phyloP scores from a whole-genome alignment of 2,329 filamentous ascomycete genomes.

The Clonostachys rosea region DNA sequence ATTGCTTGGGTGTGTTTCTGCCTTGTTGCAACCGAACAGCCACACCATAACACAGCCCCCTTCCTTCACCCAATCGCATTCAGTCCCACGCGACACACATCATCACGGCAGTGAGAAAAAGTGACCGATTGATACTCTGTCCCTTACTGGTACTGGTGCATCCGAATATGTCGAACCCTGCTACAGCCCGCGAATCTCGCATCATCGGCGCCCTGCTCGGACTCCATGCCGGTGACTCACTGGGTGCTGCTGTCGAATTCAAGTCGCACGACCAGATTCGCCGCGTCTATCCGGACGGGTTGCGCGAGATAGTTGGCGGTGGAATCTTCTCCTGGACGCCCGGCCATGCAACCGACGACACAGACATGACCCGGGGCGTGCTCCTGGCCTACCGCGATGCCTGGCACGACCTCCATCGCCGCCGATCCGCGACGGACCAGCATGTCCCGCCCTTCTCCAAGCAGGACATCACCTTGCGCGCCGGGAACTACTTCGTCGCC shows the following conservation, averaged over 20 bases:
- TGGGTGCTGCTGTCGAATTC: constrained; percentile 42
- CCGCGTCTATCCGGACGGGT: constrained; percentile 22
- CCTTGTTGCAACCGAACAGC: too few relatives aligned
- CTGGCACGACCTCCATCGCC: neutral
- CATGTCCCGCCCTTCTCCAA: neutral
- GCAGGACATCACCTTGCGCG: constrained; percentile 7
- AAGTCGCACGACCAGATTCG: constrained; percentile 21
- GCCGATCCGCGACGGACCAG: neutral
- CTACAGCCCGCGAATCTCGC: constrained; percentile 10
- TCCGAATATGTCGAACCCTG: too few relatives aligned
- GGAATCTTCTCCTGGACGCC: constrained; percentile 33
- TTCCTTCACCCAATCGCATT: too few relatives aligned
- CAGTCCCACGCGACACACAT: too few relatives aligned
- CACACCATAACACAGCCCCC: too few relatives aligned
- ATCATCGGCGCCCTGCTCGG: constrained; percentile 37
- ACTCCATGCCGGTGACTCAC: constrained; percentile 40
- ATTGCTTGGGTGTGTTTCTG: too few relatives aligned
- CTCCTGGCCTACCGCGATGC: constrained; percentile 33
- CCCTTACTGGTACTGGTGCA: too few relatives aligned
- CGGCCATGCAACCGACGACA: constrained; percentile 42
- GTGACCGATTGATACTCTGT: too few relatives aligned
- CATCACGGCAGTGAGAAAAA: too few relatives aligned
- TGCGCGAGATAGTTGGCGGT: constrained; percentile 36
- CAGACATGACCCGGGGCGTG: constrained; percentile 38
- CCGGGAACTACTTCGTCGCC: constrained; percentile 30